Evolutionary conservation across 352 stramenopile genomes (phyloP), one percentile per base, ranked within the genome.

Genomic region (Globisporangium parvum): DNA sequence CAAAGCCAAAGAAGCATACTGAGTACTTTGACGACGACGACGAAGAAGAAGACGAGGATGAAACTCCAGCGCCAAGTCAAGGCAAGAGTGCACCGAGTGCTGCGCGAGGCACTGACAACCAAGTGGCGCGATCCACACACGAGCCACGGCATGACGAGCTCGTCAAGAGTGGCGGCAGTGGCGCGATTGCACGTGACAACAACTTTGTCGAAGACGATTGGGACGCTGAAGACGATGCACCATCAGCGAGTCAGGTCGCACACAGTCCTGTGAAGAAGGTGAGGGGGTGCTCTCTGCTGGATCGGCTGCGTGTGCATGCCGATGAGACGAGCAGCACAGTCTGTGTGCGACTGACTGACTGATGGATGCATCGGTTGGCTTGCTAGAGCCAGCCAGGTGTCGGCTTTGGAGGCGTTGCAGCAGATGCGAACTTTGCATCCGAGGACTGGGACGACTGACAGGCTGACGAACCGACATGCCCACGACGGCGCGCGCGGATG

Each of bases 181-280:
- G 63, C 14, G 63, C 51, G 4, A 63, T 86, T 23, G 53, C 64
- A 18, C 45, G 60, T 2, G 78, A 89, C 59, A 89, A 91, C 63
- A 91, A 91, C 55, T 91, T 91, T 60, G 77, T 73, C 11, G 73
- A 88, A 26, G 81, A 91, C 11, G 77, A 91, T 44, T 91, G 80
- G 80, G 80, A 91, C 55, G 70, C 63, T 2, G 69, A 87, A 39
- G 77, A 87, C 23, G 60, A 68, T 2, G 26, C 55, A 39, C 23
- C 54, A 9, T n/a, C 41, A 18, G 2, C 31, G 23, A 47, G 35
- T 23, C 24, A 53, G 23, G 37, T 18, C 6, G 44, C 18, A 20
- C 51, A n/a, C 35, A 47, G 51, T 15, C 44, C 37, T 18, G 26
- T 35, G 28, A 64, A 69, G 24, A 71, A 72, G 66, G 75, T 86